Evolutionary conservation across 805 yeast genomes (phyloP).

Genomic region (Torulaspora franciscae): DNA sequence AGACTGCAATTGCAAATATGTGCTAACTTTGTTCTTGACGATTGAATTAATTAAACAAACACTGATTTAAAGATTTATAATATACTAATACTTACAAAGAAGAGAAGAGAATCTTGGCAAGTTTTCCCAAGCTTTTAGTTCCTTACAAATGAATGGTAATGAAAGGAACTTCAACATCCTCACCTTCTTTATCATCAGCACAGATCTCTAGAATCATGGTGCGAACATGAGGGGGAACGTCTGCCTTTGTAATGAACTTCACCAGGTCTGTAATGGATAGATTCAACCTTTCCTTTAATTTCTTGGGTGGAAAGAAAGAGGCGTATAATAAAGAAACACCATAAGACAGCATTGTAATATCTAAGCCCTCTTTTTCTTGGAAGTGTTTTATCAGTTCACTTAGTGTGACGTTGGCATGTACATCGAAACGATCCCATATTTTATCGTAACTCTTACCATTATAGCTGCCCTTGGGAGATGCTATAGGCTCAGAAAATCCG

Average conservation of each 20-base stretch:
- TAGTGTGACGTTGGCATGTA: constrained; percentile 71
- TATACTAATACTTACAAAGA: too few relatives aligned
- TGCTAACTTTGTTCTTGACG: not conserved
- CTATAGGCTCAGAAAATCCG: constrained; percentile 94
- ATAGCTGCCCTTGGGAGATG: constrained; percentile 76
- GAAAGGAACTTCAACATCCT: constrained; percentile 93
- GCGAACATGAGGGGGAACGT: constrained; percentile 65
- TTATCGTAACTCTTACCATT: constrained; percentile 74
- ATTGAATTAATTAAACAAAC: not conserved
- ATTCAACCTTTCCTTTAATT: constrained; percentile 68
- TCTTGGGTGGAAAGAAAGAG: constrained; percentile 88
- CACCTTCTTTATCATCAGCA: constrained; percentile 87
- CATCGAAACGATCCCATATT: constrained; percentile 93
- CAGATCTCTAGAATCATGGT: constrained; percentile 84
- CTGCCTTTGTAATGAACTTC: constrained; percentile 80
- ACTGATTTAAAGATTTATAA: not conserved
- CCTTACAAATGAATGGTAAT: constrained; percentile 53
- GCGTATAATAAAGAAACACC: constrained; percentile 90
- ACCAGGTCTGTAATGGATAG: constrained; percentile 70
- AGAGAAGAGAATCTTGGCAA: not conserved
- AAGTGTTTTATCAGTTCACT: constrained; percentile 70
- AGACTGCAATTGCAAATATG: too few relatives aligned
- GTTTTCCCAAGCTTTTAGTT: not conserved
- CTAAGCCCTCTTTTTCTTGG: constrained; percentile 76
- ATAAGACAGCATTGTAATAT: constrained; percentile 84